Conservation (phyloP, 371 early-diverging fungal genomes). For the Mucor ambiguus region DNA sequence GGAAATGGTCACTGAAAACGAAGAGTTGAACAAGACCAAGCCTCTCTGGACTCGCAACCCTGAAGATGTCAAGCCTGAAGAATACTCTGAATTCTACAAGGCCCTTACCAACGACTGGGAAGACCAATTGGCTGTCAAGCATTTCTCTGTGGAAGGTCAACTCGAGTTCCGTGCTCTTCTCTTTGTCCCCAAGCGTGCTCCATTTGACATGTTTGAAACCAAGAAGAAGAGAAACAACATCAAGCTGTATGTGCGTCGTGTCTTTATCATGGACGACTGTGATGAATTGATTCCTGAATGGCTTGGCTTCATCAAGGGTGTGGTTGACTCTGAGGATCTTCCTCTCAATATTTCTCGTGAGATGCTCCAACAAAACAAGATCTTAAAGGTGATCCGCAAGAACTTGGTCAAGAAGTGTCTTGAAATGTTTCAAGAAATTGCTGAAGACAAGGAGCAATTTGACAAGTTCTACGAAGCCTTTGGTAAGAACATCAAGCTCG, state of each 20-base stretch:
- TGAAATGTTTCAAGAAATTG: constrained; percentile 75
- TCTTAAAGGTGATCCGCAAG: constrained; percentile 80
- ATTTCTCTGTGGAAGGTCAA: constrained; percentile 83
- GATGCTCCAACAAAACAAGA: constrained; percentile 80
- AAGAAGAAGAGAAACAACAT: constrained; percentile 76
- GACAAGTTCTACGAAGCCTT: constrained; percentile 75
- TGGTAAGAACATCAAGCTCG: constrained; percentile 76
- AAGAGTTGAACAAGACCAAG: constrained; percentile 73
- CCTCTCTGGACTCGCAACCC: constrained; percentile 90
- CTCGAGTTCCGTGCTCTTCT: constrained; percentile 80
- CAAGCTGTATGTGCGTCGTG: constrained; percentile 84
- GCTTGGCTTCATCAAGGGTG: constrained; percentile 69
- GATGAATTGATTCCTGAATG: constrained; percentile 67
- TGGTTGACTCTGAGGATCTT: constrained; percentile 85
- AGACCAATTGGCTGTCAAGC: constrained; percentile 70
- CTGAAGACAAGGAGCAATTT: constrained; percentile 74
- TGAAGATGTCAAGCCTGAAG: constrained; percentile 69
- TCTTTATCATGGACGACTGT: constrained; percentile 90
- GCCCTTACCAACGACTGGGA: constrained; percentile 77
- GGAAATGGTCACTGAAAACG: constrained; percentile 52
- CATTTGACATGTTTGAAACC: constrained; percentile 65
- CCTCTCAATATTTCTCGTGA: constrained; percentile 93
- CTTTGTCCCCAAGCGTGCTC: constrained; percentile 77
- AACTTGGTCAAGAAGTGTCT: constrained; percentile 80
- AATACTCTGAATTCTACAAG: constrained; percentile 87